A percentile compares a stretch with the other conserved stretches of the same genome.
phyloP scores from a whole-genome alignment of 495 filamentous ascomycete genomes.

The Trichocladium uniseriatum region DNA sequence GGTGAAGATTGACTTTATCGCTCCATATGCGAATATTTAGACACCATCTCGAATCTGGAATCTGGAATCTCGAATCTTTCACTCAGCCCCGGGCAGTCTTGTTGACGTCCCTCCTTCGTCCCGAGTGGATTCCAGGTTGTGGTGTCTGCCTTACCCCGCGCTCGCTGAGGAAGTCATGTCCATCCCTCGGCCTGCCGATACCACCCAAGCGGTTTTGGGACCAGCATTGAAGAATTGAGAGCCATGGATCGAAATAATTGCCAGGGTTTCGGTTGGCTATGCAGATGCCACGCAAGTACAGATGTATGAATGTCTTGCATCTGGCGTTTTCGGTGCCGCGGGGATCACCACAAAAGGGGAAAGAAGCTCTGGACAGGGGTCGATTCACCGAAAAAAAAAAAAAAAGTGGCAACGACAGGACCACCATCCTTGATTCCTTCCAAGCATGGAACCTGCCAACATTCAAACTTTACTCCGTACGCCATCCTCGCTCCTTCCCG shows the following conservation, averaged over 20 bases:
- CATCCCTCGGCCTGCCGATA: not conserved
- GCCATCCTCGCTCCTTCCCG: not conserved
- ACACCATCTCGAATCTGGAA: not conserved
- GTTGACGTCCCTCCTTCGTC: too few species aligned
- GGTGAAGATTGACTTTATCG: not conserved
- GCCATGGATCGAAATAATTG: not conserved
- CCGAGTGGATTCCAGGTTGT: not conserved
- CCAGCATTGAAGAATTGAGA: not conserved
- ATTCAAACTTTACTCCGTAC: too few species aligned
- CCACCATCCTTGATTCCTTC: too few species aligned
- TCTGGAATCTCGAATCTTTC: constrained; percentile 3
- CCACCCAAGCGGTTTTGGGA: not conserved
- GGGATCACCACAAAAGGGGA: constrained; percentile 1
- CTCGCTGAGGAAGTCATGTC: not conserved
- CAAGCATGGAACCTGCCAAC: not conserved
- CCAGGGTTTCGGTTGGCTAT: constrained; percentile 10
- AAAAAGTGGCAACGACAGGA: not conserved
- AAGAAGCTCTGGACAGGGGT: constrained; percentile 5
- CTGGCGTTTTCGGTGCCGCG: not conserved
- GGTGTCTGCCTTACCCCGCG: not conserved
- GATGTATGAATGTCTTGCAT: not conserved
- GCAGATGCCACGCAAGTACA: constrained; percentile 14
- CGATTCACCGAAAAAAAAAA: constrained; percentile 1
- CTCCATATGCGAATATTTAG: not conserved
- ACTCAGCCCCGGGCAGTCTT: not conserved